These are phyloP conservation scores for Panaeolus cyanescens DNA, from an alignment of 768 basidiomycete genomes.

Conservation along the genomic window DNA sequence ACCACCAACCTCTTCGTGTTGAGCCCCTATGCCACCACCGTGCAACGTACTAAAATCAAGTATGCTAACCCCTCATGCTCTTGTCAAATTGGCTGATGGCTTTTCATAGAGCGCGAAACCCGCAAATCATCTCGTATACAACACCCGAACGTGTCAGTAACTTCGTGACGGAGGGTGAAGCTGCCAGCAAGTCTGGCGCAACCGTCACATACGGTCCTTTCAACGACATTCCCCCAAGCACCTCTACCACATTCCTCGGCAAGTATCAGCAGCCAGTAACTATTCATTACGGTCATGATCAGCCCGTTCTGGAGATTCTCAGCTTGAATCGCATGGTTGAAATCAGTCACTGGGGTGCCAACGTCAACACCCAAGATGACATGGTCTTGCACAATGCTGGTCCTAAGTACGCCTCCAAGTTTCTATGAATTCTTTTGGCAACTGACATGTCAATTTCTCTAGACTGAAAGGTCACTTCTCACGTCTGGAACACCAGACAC, in stretches of 20 bases:
- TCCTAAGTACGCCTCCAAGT: slow-evolving; percentile 63
- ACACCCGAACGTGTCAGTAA: slow-evolving; percentile 60
- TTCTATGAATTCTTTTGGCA: background rate
- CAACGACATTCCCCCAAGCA: slow-evolving; percentile 68
- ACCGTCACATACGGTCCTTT: slow-evolving; percentile 91
- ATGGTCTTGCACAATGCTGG: slow-evolving; percentile 88
- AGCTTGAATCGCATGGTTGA: slow-evolving; percentile 79
- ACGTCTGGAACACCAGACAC: slow-evolving; percentile 83
- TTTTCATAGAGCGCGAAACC: slow-evolving; percentile 60
- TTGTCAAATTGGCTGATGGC: background rate
- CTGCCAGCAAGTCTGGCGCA: slow-evolving; percentile 73
- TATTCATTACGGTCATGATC: slow-evolving; percentile 83
- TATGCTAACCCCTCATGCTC: slow-evolving; percentile 26
- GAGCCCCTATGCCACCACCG: slow-evolving; percentile 79
- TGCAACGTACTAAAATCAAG: slow-evolving; percentile 89
- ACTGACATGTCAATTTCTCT: slow-evolving; percentile 7
- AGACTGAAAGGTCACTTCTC: slow-evolving; percentile 97
- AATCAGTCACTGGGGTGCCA: slow-evolving; percentile 96
- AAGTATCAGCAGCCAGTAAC: slow-evolving; percentile 64
- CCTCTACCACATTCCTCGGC: slow-evolving; percentile 54
- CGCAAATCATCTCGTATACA: slow-evolving; percentile 72
- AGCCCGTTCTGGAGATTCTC: slow-evolving; percentile 76
- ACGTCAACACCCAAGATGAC: slow-evolving; percentile 91
- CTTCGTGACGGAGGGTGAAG: slow-evolving; percentile 55
- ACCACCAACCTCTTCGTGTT: slow-evolving; percentile 75